A percentile compares a stretch with the other conserved stretches of the same genome.
Evolutionary conservation across 179 eudicot genomes (phyloP).

Genomic region (Gypsophila paniculata): DNA sequence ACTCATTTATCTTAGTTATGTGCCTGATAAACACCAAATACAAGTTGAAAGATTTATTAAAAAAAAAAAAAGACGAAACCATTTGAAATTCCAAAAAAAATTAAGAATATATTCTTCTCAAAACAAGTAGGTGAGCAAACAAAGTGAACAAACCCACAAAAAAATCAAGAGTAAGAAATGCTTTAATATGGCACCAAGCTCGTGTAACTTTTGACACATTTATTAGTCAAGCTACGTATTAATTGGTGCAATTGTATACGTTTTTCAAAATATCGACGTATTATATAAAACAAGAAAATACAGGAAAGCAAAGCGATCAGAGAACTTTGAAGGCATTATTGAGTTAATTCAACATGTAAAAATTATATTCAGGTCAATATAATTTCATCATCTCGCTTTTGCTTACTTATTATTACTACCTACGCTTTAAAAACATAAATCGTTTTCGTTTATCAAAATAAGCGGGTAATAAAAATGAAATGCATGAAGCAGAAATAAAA

Average conservation of each 20-base stretch:
- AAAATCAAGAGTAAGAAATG: neutral
- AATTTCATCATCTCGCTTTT: conserved; percentile 15
- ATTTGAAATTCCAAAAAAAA: too few relatives aligned
- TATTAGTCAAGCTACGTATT: conserved; percentile 21
- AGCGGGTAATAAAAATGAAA: neutral
- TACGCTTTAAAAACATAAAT: too few relatives aligned
- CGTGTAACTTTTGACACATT: conserved; percentile 21
- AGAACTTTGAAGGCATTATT: conserved; percentile 26
- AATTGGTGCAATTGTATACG: conserved; percentile 21
- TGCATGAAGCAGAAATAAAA: neutral
- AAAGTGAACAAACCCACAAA: neutral
- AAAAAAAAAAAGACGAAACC: too few relatives aligned
- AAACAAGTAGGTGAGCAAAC: neutral
- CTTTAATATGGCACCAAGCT: conserved; percentile 21
- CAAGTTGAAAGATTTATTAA: too few relatives aligned
- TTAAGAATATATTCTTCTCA: neutral
- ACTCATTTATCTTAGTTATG: too few relatives aligned
- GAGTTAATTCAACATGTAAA: conserved; percentile 8
- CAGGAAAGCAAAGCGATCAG: conserved; percentile 17
- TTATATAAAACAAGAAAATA: neutral
- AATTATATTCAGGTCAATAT: conserved; percentile 9
- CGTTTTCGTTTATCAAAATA: too few relatives aligned
- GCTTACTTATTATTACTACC: too few relatives aligned
- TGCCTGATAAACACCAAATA: too few relatives aligned
- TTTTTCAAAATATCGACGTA: too few relatives aligned